phyloP scores from a whole-genome alignment of 306 rosid species.

The Prunus padus region DNA sequence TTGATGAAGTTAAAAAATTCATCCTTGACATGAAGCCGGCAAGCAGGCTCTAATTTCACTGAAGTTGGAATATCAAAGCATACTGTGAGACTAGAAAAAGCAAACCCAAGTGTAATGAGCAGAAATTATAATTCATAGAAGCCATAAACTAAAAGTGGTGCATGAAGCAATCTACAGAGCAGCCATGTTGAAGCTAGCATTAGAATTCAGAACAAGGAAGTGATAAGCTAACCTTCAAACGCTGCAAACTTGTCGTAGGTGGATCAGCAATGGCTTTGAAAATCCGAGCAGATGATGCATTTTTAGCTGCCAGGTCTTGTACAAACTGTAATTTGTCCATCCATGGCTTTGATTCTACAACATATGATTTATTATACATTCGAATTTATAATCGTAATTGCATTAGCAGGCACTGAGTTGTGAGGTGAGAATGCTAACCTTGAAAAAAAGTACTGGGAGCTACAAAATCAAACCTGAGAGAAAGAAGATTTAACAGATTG shows the following conservation, averaged over 20 bases:
- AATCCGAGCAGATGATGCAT: constrained; percentile 64
- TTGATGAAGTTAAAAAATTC: neutral
- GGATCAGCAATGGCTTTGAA: constrained; percentile 99
- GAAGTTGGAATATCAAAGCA: neutral
- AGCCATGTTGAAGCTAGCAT: neutral
- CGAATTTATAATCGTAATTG: neutral
- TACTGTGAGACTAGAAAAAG: neutral
- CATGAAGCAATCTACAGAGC: neutral
- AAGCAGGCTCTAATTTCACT: neutral
- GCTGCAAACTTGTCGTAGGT: constrained; percentile 94
- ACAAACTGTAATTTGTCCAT: constrained; percentile 68
- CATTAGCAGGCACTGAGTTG: neutral
- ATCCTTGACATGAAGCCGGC: neutral
- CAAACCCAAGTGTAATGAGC: neutral
- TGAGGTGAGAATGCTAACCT: constrained; percentile 38
- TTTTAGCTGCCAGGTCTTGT: constrained; percentile 51
- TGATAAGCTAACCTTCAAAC: constrained; percentile 67
- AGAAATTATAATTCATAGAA: neutral
- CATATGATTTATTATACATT: neutral
- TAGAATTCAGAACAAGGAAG: neutral
- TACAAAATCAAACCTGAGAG: constrained; percentile 80
- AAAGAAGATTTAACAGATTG: neutral
- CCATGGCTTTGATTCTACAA: constrained; percentile 79
- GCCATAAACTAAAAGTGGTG: neutral
- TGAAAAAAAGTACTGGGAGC: constrained; percentile 84